A percentile compares a stretch with the other conserved stretches of the same genome.
Conservation (phyloP, 2,329 filamentous ascomycete genomes). For the Phialemonium atrogriseum region DNA sequence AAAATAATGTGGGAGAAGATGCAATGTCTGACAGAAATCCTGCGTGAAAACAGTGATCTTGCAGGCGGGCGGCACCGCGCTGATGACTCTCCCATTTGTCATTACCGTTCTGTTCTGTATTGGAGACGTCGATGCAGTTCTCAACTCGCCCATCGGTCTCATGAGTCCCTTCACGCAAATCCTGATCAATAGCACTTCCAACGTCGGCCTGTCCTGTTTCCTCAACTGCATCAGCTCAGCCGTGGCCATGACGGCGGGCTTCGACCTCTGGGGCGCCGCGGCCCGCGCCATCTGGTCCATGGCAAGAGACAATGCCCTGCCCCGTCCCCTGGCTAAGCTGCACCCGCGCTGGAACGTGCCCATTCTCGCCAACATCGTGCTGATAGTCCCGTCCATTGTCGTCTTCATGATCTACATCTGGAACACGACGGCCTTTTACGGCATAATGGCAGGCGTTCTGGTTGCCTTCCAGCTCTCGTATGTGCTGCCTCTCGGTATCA, state of each 20-base stretch:
- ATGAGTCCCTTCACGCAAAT: background rate
- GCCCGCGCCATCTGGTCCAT: slow-evolving; percentile 8
- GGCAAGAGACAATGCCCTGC: slow-evolving; percentile 7
- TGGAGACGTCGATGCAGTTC: background rate
- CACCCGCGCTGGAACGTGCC: background rate
- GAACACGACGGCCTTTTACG: slow-evolving; percentile 9
- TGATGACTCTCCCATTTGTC: background rate
- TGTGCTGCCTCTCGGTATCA: no score
- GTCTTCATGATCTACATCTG: slow-evolving; percentile 9
- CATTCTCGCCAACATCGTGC: background rate
- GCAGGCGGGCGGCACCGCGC: no score
- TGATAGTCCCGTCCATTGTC: slow-evolving; percentile 1
- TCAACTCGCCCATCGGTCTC: background rate
- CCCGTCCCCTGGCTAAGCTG: slow-evolving; percentile 3
- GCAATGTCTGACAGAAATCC: background rate
- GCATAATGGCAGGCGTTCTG: slow-evolving; percentile 7
- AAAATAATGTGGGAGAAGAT: background rate
- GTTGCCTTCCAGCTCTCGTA: background rate
- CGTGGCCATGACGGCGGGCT: slow-evolving; percentile 5
- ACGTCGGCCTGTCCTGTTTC: background rate
- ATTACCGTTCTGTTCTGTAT: background rate
- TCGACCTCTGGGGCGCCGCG: slow-evolving; percentile 8
- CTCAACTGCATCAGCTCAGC: background rate
- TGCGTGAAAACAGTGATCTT: no score
- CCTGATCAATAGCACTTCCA: background rate